Base-by-base conservation (phyloP, 257 asterid genomes). In the Solanum chiquidenum region DNA sequence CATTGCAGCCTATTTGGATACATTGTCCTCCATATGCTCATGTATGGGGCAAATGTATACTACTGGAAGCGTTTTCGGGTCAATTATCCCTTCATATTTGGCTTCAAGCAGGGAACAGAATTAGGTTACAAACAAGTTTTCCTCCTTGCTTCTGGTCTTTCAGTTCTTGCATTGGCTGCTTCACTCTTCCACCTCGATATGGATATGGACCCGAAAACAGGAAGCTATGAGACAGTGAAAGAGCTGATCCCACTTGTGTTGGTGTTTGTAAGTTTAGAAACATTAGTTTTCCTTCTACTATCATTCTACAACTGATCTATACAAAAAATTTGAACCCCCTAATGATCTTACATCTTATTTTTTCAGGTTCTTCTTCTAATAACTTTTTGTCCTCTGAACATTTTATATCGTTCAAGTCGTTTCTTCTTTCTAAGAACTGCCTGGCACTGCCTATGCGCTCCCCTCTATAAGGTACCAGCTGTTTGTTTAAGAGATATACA, bases 391-490 rank as follows among this genome's bases (percentile, higher is more conserved):
- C 99, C 99, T 58, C 92, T 94, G 90, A 88, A 96, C 92, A 90
- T 94, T 85, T 64, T 96, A 49, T 95, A 94, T 72, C 97, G 95
- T 25, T 94, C 98, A 12, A 94, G 96, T 87, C 98, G 98, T 23
- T 91, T 89, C 91, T 94, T 93, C 88, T 94, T 96, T 80, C 64
- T 95, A 13, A 68, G 64, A 27, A 89, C 95, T 62, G 87, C 90
- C 8, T 95, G 98, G 98, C 99, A 58, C 60, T 95, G 98, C 86
- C 46, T 96, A 29, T 92, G 93, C 77, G 98, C 98, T 79, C 99
- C 99, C 58, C 94, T 96, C 38, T 95, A 94, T 89, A 96, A 96
- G 98, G 99, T 96, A 92, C 21, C 49, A 46, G 23, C 12, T 46
- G 40, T 18, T 29, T 46, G 64, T 16, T 46, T 44, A 27, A 27